These are phyloP conservation scores for Suillus spraguei DNA, from an alignment of 768 basidiomycete genomes.

Conservation along the genomic window DNA sequence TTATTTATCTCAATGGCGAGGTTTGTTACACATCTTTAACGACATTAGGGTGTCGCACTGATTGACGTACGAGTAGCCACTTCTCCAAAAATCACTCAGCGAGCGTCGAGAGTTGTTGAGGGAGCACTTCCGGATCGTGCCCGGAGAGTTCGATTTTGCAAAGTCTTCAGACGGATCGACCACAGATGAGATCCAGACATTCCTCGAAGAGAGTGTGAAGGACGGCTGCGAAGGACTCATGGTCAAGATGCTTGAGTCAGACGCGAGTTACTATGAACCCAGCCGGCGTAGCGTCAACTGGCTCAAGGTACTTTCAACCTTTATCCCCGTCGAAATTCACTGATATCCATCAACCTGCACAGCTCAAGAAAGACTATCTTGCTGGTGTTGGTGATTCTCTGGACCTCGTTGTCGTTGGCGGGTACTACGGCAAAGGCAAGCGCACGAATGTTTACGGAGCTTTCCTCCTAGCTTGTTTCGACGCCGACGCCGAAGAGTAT, in stretches of 20 bases:
- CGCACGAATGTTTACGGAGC: constrained; percentile 97
- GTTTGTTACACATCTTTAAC: constrained; percentile 41
- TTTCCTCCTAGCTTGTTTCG: constrained; percentile 96
- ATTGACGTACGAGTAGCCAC: constrained; percentile 51
- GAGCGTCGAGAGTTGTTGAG: constrained; percentile 79
- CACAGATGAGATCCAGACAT: constrained; percentile 91
- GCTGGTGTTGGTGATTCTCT: constrained; percentile 96
- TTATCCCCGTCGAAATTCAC: background rate
- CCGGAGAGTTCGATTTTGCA: constrained; percentile 93
- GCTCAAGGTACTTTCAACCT: constrained; percentile 74
- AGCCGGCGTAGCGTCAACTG: constrained; percentile 95
- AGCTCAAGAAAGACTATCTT: constrained; percentile 99
- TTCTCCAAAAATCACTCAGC: constrained; percentile 74
- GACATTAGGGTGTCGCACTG: constrained; percentile 8
- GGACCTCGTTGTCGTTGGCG: constrained; percentile 97
- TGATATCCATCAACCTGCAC: constrained; percentile 6
- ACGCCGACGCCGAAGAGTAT: constrained; percentile 89
- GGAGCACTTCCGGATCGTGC: constrained; percentile 78
- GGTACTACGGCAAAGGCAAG: constrained; percentile 97
- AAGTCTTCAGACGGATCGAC: constrained; percentile 88
- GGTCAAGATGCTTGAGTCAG: constrained; percentile 97
- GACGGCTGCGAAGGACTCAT: constrained; percentile 99
- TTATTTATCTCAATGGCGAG: constrained; percentile 96
- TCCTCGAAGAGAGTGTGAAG: constrained; percentile 95
- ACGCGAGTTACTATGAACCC: constrained; percentile 93